Percentiles rank a stretch among this genome's conserved stretches.
These are phyloP conservation scores for Madurella mycetomatis DNA, from an alignment of 2,329 filamentous ascomycete genomes.

Conservation along the genomic window DNA sequence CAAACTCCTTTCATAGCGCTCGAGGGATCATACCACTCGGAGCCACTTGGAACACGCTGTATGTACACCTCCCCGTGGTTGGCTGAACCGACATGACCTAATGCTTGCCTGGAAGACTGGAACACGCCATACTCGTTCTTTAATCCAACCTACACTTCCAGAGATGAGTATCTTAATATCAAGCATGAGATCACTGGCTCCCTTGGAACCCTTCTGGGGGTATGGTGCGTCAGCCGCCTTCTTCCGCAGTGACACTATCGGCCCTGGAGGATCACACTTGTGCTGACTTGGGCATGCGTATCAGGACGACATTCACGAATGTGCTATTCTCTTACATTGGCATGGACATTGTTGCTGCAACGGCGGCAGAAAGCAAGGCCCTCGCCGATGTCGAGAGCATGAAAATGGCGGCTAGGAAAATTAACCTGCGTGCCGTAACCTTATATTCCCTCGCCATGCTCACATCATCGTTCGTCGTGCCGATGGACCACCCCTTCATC, in stretches of 20 bases:
- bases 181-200: slow-evolving; percentile 30
- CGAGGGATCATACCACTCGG: slow-evolving; percentile 34
- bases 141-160: slow-evolving; percentile 31
- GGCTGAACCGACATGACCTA: not conserved
- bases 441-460: slow-evolving; percentile 27
- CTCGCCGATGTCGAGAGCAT: slow-evolving; percentile 36
- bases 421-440: slow-evolving; percentile 34
- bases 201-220: slow-evolving; percentile 35
- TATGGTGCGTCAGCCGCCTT: slow-evolving; percentile 32
- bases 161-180: slow-evolving; percentile 28
- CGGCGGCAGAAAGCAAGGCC: slow-evolving; percentile 34
- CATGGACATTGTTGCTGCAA: slow-evolving; percentile 38
- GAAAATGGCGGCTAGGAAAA: slow-evolving; percentile 39
- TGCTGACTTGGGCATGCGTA: not conserved
- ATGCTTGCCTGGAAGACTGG: slow-evolving; percentile 10
- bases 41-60: slow-evolving; percentile 35
- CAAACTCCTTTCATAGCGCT: slow-evolving; percentile 26
- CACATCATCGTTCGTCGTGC: slow-evolving; percentile 33
- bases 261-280: not conserved
- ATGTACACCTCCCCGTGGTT: not conserved
- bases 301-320: slow-evolving; percentile 35
- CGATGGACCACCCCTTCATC: slow-evolving; percentile 36
- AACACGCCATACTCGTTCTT: slow-evolving; percentile 37
- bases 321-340: slow-evolving; percentile 37
- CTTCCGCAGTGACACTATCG: not conserved